Conservation (phyloP, 129 eudicot species). For the Tagetes patula region DNA sequence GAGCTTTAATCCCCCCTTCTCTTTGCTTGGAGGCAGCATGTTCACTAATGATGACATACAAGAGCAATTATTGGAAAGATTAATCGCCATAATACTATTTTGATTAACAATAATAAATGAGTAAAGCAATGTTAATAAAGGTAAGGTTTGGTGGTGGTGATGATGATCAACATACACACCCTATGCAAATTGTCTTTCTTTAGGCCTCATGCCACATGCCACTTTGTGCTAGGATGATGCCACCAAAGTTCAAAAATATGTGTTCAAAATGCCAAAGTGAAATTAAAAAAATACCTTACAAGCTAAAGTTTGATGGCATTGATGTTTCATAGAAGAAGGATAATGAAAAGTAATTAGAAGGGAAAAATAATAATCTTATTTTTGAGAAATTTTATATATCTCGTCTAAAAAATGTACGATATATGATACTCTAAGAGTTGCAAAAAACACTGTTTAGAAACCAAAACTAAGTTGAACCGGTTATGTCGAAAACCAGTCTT, state of each 20-base stretch:
- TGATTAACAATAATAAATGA: conserved; percentile 3
- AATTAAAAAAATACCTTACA: neutral
- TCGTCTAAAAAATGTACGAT: no score
- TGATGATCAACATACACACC: conserved; percentile 23
- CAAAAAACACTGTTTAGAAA: no score
- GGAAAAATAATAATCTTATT: no score
- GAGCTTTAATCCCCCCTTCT: conserved; percentile 6
- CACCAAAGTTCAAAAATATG: neutral
- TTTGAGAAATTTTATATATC: no score
- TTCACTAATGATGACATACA: conserved; percentile 16
- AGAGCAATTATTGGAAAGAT: conserved; percentile 17
- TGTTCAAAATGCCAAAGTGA: neutral
- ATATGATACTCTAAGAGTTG: no score
- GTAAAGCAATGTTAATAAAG: conserved; percentile 22
- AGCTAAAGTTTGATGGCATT: no score
- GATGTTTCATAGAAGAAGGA: neutral
- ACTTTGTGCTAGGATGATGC: conserved; percentile 8
- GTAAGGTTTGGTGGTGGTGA: conserved; percentile 21
- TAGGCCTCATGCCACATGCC: conserved; percentile 28
- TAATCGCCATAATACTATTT: conserved; percentile 6
- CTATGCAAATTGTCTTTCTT: conserved; percentile 19
- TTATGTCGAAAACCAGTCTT: no score
- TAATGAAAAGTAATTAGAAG: no score
- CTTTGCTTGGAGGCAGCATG: conserved; percentile 11
- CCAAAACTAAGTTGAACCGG: no score